phyloP scores from a whole-genome alignment of 2,329 filamentous ascomycete genomes.

The Triangularia setosa region DNA sequence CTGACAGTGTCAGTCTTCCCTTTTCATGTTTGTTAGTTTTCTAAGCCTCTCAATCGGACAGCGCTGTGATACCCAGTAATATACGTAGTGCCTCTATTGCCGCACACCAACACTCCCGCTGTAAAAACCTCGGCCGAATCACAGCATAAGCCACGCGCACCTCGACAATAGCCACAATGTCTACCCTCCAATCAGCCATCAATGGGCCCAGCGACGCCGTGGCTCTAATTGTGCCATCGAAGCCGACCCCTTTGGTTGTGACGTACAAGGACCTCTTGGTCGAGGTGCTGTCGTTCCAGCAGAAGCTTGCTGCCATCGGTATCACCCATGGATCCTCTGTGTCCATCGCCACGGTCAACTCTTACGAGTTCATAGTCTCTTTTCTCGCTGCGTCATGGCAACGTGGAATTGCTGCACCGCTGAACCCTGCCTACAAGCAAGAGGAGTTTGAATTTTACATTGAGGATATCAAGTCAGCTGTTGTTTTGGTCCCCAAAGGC shows the following conservation, averaged over 20 bases:
- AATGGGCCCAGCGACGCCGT: constrained; percentile 42
- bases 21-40: background rate
- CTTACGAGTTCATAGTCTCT: constrained; percentile 81
- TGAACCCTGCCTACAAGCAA: constrained; percentile 86
- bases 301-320: constrained; percentile 71
- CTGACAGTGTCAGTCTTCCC: background rate
- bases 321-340: constrained; percentile 67
- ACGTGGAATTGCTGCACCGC: constrained; percentile 76
- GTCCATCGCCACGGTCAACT: constrained; percentile 79
- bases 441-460: constrained; percentile 92
- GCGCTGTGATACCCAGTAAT: constrained; percentile 2
- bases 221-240: constrained; percentile 71
- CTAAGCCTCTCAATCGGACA: background rate
- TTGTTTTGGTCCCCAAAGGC: constrained; percentile 72
- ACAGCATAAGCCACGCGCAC: background rate
- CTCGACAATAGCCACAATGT: constrained; percentile 28
- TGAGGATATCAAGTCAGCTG: constrained; percentile 74
- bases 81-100: background rate
- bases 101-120: background rate
- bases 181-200: constrained; percentile 50
- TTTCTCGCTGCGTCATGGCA: constrained; percentile 87
- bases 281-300: constrained; percentile 69
- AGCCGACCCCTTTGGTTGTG: constrained; percentile 57
- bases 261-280: constrained; percentile 64
- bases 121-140: background rate